phyloP scores from a whole-genome alignment of 768 basidiomycete species.

The Tubosaeta brunneosetosa region DNA sequence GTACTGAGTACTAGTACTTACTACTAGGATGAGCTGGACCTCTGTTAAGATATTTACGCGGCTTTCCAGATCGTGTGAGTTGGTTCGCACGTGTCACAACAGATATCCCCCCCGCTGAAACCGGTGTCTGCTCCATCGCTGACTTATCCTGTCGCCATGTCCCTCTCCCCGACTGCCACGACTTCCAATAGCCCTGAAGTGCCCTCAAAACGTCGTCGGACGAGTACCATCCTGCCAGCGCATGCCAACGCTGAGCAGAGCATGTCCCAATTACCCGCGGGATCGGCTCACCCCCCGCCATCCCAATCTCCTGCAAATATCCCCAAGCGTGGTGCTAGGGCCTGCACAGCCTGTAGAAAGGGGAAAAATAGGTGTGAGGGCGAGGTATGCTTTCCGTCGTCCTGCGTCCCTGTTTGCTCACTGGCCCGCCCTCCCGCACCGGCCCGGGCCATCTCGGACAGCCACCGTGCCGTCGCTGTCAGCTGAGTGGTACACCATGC shows the following conservation, averaged over 20 bases:
- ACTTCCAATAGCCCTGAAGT: slow-evolving; percentile 52
- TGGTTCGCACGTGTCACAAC: slow-evolving; percentile 17
- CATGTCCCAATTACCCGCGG: slow-evolving; percentile 35
- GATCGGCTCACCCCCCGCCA: slow-evolving; percentile 21
- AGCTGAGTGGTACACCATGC: slow-evolving; percentile 73
- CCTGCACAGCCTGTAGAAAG: slow-evolving; percentile 85
- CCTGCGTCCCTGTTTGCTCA: slow-evolving; percentile 44
- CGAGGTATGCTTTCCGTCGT: slow-evolving; percentile 53
- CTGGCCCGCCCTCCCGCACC: slow-evolving; percentile 68
- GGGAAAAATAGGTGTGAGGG: slow-evolving; percentile 94
- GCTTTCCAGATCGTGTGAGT: not conserved
- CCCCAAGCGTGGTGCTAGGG: slow-evolving; percentile 84
- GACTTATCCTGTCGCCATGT: slow-evolving; percentile 41
- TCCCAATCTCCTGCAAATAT: slow-evolving; percentile 52
- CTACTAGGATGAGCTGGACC: too few species aligned
- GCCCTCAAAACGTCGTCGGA: slow-evolving; percentile 56
- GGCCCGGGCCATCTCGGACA: slow-evolving; percentile 60
- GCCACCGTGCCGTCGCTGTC: slow-evolving; percentile 89
- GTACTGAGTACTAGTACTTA: too few species aligned
- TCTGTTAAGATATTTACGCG: not conserved
- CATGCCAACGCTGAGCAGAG: slow-evolving; percentile 14
- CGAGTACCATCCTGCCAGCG: slow-evolving; percentile 28
- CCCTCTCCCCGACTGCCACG: slow-evolving; percentile 59
- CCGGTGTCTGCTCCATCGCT: slow-evolving; percentile 9
- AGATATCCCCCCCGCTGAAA: slow-evolving; percentile 4